Conservation (phyloP, 371 early-diverging fungal species). For the Mortierella sp. region DNA sequence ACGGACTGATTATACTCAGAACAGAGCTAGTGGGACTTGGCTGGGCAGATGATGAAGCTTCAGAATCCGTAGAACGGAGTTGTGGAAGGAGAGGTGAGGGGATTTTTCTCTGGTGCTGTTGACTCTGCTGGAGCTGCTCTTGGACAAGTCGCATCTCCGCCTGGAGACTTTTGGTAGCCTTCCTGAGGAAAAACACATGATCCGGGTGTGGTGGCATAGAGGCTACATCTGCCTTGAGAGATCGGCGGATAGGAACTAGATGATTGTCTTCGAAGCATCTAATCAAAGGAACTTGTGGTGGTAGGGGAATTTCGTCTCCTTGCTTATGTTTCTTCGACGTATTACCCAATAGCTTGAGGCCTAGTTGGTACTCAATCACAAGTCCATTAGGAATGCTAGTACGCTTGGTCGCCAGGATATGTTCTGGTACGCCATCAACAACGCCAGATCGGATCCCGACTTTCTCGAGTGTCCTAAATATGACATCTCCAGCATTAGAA, state of each 20-base stretch:
- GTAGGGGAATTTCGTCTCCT: conserved; percentile 36
- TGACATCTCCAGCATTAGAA: conserved; percentile 54
- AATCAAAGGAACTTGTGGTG: conserved; percentile 29
- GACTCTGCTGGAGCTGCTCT: conserved; percentile 32
- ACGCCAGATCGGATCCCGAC: conserved; percentile 50
- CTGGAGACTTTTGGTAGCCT: conserved; percentile 53
- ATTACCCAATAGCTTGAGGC: conserved; percentile 20
- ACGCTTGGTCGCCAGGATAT: conserved; percentile 40
- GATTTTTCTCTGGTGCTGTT: conserved; percentile 16
- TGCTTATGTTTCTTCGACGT: conserved; percentile 21
- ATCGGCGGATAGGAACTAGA: conserved; percentile 41
- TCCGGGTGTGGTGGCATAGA: conserved; percentile 52
- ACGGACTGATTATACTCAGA: conserved; percentile 12
- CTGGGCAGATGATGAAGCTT: conserved; percentile 19
- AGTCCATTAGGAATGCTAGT: conserved; percentile 38
- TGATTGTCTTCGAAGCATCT: conserved; percentile 45
- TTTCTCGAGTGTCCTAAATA: conserved; percentile 44
- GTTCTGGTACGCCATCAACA: conserved; percentile 54
- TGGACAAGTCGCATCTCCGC: conserved; percentile 54
- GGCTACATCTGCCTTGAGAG: conserved; percentile 55
- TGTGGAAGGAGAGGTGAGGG: conserved; percentile 26
- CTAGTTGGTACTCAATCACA: conserved; percentile 46
- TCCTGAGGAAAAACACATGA: conserved; percentile 48
- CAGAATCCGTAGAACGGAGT: conserved; percentile 17
- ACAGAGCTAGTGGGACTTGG: conserved; percentile 27